Conservation (phyloP, 169 alveolate genomes). For the Plasmodium coatneyi region DNA sequence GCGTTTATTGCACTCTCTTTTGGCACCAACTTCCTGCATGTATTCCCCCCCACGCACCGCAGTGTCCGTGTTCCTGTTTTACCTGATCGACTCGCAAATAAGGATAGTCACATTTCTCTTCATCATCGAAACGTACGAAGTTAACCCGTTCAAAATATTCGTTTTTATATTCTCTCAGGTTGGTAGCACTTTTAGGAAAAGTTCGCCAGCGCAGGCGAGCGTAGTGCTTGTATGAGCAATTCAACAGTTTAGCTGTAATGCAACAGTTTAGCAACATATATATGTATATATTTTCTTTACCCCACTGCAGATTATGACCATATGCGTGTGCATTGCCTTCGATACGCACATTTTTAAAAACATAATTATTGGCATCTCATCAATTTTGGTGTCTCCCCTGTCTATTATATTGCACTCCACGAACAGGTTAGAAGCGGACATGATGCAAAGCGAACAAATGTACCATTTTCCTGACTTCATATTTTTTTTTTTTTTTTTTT, state of each 20-base stretch:
- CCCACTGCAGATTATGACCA: conserved; percentile 52
- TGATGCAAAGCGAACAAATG: neutral
- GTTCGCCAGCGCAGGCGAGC: neutral
- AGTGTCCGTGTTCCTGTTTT: conserved; percentile 59
- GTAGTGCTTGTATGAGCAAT: neutral
- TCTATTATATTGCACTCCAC: conserved; percentile 61
- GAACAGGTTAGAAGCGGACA: conserved; percentile 28
- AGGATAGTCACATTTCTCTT: conserved; percentile 68
- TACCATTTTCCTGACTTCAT: neutral
- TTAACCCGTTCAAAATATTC: conserved; percentile 68
- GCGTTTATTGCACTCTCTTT: neutral
- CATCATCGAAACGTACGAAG: conserved; percentile 70
- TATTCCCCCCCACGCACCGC: neutral
- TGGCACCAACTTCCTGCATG: neutral
- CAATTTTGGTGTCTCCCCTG: conserved; percentile 70
- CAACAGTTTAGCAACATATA: neutral
- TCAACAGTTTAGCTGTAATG: neutral
- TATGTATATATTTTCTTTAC: neutral
- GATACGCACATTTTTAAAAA: conserved; percentile 73
- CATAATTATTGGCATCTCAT: conserved; percentile 70
- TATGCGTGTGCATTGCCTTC: conserved; percentile 72
- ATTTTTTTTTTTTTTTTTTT: conserved; percentile 6
- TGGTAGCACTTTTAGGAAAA: neutral
- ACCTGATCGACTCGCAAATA: conserved; percentile 73
- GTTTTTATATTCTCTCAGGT: conserved; percentile 74